Percentiles rank a stretch among this genome's conserved stretches.
Evolutionary conservation across 306 rosid species (phyloP).

Genomic region (Argentina anserina): DNA sequence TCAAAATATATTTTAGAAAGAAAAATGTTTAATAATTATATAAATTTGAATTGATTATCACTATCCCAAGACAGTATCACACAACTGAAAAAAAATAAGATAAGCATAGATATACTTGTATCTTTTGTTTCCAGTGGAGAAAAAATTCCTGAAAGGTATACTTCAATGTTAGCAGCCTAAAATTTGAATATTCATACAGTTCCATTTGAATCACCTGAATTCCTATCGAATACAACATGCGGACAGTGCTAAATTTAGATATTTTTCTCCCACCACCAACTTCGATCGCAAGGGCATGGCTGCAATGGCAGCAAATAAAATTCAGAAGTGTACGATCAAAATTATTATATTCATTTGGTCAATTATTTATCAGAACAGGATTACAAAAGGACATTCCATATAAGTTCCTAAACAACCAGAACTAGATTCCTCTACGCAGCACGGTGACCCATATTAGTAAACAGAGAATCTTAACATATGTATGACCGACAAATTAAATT

Average conservation of each 20-base stretch:
- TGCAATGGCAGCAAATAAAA: conserved; percentile 31
- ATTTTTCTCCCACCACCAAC: conserved; percentile 95
- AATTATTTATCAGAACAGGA: not conserved
- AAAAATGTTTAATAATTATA: not conserved
- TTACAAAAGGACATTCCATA: not conserved
- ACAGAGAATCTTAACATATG: not conserved
- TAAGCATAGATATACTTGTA: not conserved
- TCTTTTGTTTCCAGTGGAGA: not conserved
- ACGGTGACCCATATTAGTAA: not conserved
- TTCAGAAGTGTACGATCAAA: conserved; percentile 22
- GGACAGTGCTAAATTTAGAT: conserved; percentile 77
- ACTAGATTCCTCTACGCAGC: conserved; percentile 4
- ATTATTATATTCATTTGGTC: not conserved
- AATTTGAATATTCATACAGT: not conserved
- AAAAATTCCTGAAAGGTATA: not conserved
- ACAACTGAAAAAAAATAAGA: not conserved
- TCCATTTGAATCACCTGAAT: conserved; percentile 59
- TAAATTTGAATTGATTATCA: not conserved
- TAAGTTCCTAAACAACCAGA: not conserved
- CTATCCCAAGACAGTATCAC: not conserved
- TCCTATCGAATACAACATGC: conserved; percentile 85
- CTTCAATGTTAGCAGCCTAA: too few relatives aligned
- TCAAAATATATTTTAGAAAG: not conserved
- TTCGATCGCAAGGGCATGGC: conserved; percentile 86
- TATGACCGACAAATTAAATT: not conserved